Percentiles rank a stretch among this genome's conserved stretches.
Evolutionary conservation across 176 grass and related monocot genomes (phyloP).

Genomic region (Metroxylon sagu): DNA sequence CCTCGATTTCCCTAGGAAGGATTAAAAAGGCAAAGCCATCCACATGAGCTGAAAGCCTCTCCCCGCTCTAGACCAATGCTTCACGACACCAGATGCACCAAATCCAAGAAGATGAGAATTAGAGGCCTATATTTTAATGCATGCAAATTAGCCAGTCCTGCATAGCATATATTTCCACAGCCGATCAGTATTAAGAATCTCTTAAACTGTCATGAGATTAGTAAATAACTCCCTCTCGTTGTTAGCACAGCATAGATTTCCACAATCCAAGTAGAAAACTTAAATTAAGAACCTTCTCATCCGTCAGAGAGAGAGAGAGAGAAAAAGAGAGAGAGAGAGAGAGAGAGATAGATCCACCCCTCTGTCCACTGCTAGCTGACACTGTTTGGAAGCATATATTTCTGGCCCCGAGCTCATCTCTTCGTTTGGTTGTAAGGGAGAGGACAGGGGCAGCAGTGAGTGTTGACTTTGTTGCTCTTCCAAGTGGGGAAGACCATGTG

Average conservation of each 20-base stretch:
- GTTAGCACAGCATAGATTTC: constrained; percentile 33
- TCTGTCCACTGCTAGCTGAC: too few relatives aligned
- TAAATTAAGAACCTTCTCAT: constrained; percentile 2
- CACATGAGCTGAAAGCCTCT: constrained; percentile 20
- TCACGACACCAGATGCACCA: background rate
- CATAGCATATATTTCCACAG: too few relatives aligned
- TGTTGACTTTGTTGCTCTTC: constrained; percentile 1
- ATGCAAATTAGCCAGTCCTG: background rate
- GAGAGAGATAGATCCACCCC: too few relatives aligned
- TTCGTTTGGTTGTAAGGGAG: constrained; percentile 25
- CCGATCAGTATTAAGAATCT: background rate
- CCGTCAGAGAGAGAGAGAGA: background rate
- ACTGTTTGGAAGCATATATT: background rate
- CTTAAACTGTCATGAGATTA: background rate
- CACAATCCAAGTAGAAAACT: constrained; percentile 6
- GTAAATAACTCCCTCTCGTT: constrained; percentile 30
- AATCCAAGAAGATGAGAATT: constrained; percentile 11
- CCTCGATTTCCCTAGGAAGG: background rate
- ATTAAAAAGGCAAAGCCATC: too few relatives aligned
- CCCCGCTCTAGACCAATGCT: constrained; percentile 14
- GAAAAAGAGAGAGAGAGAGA: background rate
- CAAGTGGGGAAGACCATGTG: constrained; percentile 14
- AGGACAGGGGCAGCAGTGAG: constrained; percentile 5
- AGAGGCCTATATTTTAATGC: constrained; percentile 8
- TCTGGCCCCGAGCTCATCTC: constrained; percentile 1